Evolutionary conservation across 768 basidiomycete genomes (phyloP).

Genomic region (Sarcomyxa edulis): DNA sequence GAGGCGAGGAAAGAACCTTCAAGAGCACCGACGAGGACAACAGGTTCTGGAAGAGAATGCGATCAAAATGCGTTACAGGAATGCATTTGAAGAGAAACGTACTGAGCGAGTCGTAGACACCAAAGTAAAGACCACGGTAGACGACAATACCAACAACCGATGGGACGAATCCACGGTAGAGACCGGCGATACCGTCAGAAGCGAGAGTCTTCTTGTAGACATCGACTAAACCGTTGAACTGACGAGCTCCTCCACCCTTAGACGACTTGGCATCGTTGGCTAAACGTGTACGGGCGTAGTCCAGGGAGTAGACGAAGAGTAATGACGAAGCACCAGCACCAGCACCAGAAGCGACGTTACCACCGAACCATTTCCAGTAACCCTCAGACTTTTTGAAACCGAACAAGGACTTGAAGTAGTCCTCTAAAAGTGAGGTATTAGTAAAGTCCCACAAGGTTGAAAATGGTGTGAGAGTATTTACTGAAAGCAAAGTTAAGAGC

Average conservation of each 20-base stretch:
- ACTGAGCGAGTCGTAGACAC: slow-evolving; percentile 94
- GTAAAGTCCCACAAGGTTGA: background rate
- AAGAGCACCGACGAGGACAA: slow-evolving; percentile 92
- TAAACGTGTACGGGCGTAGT: slow-evolving; percentile 99
- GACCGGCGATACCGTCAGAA: slow-evolving; percentile 95
- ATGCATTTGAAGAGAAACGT: slow-evolving; percentile 24
- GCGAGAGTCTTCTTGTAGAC: slow-evolving; percentile 98
- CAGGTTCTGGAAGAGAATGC: slow-evolving; percentile 63
- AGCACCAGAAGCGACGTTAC: slow-evolving; percentile 98
- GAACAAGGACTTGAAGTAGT: slow-evolving; percentile 98
- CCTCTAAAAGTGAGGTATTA: slow-evolving; percentile 50
- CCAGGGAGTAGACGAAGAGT: slow-evolving; percentile 99
- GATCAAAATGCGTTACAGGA: slow-evolving; percentile 12
- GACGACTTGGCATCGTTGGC: slow-evolving; percentile 97
- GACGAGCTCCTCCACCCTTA: slow-evolving; percentile 86
- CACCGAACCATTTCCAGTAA: slow-evolving; percentile 98
- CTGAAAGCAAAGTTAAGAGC: slow-evolving; percentile 99
- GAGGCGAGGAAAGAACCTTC: slow-evolving; percentile 97
- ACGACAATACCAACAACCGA: slow-evolving; percentile 99
- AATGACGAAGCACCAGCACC: slow-evolving; percentile 98
- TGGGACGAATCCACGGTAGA: slow-evolving; percentile 99
- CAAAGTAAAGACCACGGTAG: slow-evolving; percentile 99
- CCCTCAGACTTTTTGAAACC: slow-evolving; percentile 98
- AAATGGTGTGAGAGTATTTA: slow-evolving; percentile 36
- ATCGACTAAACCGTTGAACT: slow-evolving; percentile 98